These are phyloP conservation scores for Apiosordaria backusii DNA, from an alignment of 495 filamentous ascomycete species.

Conservation along the genomic window DNA sequence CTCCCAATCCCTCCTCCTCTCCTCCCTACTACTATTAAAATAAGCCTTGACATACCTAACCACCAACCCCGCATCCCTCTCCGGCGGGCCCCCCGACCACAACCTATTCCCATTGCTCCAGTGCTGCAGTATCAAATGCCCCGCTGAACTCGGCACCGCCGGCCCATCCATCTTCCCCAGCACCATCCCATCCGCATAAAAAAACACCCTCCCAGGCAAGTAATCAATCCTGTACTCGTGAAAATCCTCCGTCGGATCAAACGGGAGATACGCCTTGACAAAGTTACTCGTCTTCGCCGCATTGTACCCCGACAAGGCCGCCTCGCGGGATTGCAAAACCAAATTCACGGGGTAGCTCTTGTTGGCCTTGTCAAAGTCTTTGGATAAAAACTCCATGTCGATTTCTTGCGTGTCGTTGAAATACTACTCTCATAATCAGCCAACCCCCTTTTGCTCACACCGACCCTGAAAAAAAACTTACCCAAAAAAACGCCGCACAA, in stretches of 20 bases:
- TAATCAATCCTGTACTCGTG: constrained; percentile 82
- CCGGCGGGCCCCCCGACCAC: constrained; percentile 69
- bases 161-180: constrained; percentile 53
- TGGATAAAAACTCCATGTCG: constrained; percentile 70
- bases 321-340: constrained; percentile 62
- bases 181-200: constrained; percentile 59
- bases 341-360: constrained; percentile 60
- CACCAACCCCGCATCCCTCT: constrained; percentile 53
- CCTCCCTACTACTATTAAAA: constrained; percentile 61
- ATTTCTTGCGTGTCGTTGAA: constrained; percentile 75
- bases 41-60: constrained; percentile 70
- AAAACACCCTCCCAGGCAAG: constrained; percentile 53
- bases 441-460: background rate
- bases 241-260: constrained; percentile 55
- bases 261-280: constrained; percentile 53
- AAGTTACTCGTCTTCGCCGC: constrained; percentile 54
- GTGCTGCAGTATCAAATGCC: constrained; percentile 66
- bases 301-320: constrained; percentile 53
- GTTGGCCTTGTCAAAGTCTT: constrained; percentile 49
- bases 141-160: constrained; percentile 53
- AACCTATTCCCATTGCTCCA: constrained; percentile 71
- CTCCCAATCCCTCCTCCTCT: constrained; percentile 43
- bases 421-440: constrained; percentile 46
- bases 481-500: constrained; percentile 77
- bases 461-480: constrained; percentile 36